phyloP scores from a whole-genome alignment of 2,329 filamentous ascomycete genomes.

The Aspergillus sp. region DNA sequence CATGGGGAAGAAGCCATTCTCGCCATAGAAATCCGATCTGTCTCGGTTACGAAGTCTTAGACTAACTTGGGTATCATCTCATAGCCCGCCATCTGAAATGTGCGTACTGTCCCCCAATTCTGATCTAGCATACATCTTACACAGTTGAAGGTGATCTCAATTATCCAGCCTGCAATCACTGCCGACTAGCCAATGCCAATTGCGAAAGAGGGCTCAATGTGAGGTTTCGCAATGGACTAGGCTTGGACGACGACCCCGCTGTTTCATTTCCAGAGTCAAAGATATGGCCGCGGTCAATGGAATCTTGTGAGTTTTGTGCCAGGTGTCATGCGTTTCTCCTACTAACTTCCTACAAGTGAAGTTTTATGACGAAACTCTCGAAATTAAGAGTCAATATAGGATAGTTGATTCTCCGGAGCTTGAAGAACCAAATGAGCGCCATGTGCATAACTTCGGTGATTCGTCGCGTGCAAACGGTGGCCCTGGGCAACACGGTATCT shows the following conservation, averaged over 20 bases:
- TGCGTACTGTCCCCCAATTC: background rate
- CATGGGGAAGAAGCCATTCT: background rate
- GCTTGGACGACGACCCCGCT: conserved; percentile 9
- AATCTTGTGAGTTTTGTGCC: conserved; percentile 11
- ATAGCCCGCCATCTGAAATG: conserved; percentile 26
- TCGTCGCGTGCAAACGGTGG: background rate
- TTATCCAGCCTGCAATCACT: conserved; percentile 15
- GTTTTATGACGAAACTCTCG: conserved; percentile 24
- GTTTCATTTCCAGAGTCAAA: conserved; percentile 16
- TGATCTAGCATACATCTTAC: background rate
- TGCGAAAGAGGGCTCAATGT: conserved; percentile 21
- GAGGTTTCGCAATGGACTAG: conserved; percentile 22
- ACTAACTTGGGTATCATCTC: background rate
- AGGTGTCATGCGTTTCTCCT: background rate
- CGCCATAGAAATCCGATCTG: background rate
- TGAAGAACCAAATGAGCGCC: background rate
- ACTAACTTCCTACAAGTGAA: conserved; percentile 11
- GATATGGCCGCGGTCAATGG: conserved; percentile 17
- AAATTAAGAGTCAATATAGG: conserved; percentile 17
- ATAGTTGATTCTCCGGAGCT: background rate
- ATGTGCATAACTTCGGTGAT: background rate
- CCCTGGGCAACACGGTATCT: background rate
- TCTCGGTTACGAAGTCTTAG: background rate
- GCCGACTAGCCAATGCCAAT: conserved; percentile 12
- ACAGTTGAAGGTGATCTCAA: conserved; percentile 19